These are phyloP conservation scores for Juncus effusus DNA, from an alignment of 176 grass and related monocot genomes.

Conservation along the genomic window DNA sequence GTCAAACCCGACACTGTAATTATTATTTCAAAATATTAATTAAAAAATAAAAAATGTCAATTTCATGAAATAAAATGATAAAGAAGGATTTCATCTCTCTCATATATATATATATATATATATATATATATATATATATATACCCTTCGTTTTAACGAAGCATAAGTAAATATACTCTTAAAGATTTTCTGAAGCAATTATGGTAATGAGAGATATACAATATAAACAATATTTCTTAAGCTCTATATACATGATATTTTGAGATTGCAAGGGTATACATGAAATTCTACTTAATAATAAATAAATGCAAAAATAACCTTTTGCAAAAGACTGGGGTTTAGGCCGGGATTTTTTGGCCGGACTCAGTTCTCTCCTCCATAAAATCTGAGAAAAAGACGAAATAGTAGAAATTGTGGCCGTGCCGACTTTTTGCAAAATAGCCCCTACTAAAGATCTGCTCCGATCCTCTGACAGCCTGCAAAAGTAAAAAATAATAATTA, in stretches of 20 bases:
- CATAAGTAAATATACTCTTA: no score
- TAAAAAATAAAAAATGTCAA: neutral
- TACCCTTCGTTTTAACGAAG: no score
- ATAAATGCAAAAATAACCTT: constrained; percentile 53
- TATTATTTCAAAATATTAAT: neutral
- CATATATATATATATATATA: no score
- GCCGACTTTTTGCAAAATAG: constrained; percentile 88
- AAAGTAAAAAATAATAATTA: constrained; percentile 6
- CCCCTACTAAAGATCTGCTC: constrained; percentile 89
- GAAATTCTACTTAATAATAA: constrained; percentile 5
- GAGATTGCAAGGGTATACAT: neutral
- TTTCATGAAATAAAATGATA: neutral
- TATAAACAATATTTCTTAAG: no score
- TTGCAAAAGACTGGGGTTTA: constrained; percentile 85
- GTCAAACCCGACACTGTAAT: constrained; percentile 65
- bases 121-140: no score
- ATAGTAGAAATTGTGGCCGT: constrained; percentile 85
- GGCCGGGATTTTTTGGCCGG: constrained; percentile 63
- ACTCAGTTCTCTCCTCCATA: constrained; percentile 73
- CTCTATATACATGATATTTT: no score
- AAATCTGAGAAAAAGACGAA: constrained; percentile 82
- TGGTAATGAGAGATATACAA: no score
- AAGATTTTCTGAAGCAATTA: neutral
- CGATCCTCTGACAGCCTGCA: constrained; percentile 89
- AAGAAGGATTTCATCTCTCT: no score